Evolutionary conservation across 108 stramenopile genomes (phyloP), one percentile per base, ranked within the genome.

Genomic region (Seminavis robusta): DNA sequence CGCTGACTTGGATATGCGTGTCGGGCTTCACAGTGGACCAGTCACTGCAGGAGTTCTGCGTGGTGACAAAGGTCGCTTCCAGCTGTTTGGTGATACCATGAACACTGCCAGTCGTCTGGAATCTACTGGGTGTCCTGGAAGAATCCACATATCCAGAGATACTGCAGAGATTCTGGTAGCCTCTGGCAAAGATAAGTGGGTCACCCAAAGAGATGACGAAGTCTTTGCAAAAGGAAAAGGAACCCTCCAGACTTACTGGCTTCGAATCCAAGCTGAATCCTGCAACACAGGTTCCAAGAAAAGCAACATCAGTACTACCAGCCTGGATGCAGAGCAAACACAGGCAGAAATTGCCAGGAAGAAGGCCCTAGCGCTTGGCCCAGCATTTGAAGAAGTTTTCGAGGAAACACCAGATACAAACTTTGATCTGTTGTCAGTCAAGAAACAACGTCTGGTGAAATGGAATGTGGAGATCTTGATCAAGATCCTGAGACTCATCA

Each of bases 221-320:
- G 67, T 82, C 3, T 11, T 34, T 7, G 81, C 74, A 10, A 82
- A 82, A 28, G 81, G 81, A 11, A 82, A 82, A 45, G 81, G 81
- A 29, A 42, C 52, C 33, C 25, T 82, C 0, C 33, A 75, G 27
- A 82, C 81, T 9, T 82, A 53, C 52, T 82, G 81, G 81, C 46
- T 77, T 0, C 31, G 17, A 17, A 17, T 4, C 9, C 20, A 15
- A 9, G 16, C 3, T 3, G 2, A 52, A 19, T 3, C 8, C 26
- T 11, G 33, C 4, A 28, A 17, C 44, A 27, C 29, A 15, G n/a
- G n/a, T n/a, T 29, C 16, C 23, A 3, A 7, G 5, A 30, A 3
- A 6, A 23, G 5, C 4, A 16, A 3, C 7, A 16, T 15, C 15
- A 13, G 8, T 11, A n/a, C n/a, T n/a, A n/a, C n/a, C n/a, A n/a